phyloP scores from a whole-genome alignment of 108 stramenopile species.

The Discostella stelligeroides region DNA sequence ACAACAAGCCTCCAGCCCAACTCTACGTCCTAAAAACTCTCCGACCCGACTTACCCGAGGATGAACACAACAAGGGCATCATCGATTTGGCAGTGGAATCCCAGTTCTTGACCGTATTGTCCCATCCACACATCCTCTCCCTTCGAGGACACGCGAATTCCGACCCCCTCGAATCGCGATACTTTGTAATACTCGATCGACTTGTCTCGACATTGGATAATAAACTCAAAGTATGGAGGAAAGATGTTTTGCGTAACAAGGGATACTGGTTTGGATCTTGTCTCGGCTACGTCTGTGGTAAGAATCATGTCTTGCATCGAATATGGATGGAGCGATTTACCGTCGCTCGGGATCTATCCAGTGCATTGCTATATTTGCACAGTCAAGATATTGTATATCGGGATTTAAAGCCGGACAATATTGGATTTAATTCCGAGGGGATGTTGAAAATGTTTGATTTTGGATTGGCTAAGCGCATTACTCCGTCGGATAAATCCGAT shows the following conservation, averaged over 20 bases:
- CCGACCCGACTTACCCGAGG: constrained; percentile 77
- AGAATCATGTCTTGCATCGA: constrained; percentile 63
- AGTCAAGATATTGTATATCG: constrained; percentile 71
- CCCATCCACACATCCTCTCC: constrained; percentile 79
- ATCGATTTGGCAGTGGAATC: constrained; percentile 89
- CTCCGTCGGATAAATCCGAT: constrained; percentile 48
- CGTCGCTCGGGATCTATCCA: constrained; percentile 70
- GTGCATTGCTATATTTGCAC: constrained; percentile 83
- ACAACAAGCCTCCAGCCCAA: constrained; percentile 7
- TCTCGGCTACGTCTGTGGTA: constrained; percentile 82
- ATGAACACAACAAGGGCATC: constrained; percentile 85
- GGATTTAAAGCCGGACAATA: constrained; percentile 72
- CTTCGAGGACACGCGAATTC: constrained; percentile 81
- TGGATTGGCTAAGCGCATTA: constrained; percentile 79
- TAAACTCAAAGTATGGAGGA: constrained; percentile 74
- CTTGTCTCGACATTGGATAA: constrained; percentile 73
- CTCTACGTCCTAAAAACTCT: constrained; percentile 79
- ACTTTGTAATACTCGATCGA: constrained; percentile 84
- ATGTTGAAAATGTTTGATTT: constrained; percentile 83
- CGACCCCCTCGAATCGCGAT: constrained; percentile 76
- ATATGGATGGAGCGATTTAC: constrained; percentile 79
- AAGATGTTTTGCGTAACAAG: constrained; percentile 60
- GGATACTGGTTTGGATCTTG: constrained; percentile 67
- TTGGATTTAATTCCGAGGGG: constrained; percentile 72
- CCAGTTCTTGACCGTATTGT: constrained; percentile 63